A percentile compares a stretch with the other conserved stretches of the same genome.
These are phyloP conservation scores for Beauveria pseudobassiana DNA, from an alignment of 2,329 filamentous ascomycete species.

Conservation along the genomic window DNA sequence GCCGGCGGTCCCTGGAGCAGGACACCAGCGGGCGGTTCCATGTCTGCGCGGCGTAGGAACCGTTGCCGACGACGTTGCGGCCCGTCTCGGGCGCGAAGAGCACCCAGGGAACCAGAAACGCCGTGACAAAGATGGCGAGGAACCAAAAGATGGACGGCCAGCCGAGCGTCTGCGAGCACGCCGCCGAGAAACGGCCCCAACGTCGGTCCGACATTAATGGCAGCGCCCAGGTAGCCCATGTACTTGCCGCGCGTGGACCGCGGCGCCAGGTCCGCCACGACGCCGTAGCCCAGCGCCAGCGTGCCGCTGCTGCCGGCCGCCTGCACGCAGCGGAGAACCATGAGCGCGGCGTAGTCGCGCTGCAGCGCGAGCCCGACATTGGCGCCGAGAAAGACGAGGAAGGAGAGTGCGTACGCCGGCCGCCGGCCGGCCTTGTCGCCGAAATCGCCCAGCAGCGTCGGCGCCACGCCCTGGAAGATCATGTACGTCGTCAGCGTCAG, in stretches of 20 bases:
- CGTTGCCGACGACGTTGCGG: slow-evolving; percentile 53
- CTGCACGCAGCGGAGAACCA: slow-evolving; percentile 56
- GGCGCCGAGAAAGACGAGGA: slow-evolving; percentile 49
- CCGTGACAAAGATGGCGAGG: slow-evolving; percentile 45
- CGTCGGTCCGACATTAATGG: slow-evolving; percentile 47
- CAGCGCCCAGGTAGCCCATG: slow-evolving; percentile 58
- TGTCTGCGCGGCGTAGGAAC: slow-evolving; percentile 48
- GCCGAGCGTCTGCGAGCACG: slow-evolving; percentile 53
- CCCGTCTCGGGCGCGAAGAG: slow-evolving; percentile 53
- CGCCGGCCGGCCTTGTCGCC: slow-evolving; percentile 53
- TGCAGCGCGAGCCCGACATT: slow-evolving; percentile 55
- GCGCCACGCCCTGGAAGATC: slow-evolving; percentile 56
- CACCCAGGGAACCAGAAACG: slow-evolving; percentile 46
- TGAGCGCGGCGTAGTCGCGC: slow-evolving; percentile 46
- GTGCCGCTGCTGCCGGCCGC: slow-evolving; percentile 60
- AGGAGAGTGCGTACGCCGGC: slow-evolving; percentile 53
- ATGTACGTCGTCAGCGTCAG: slow-evolving; percentile 52
- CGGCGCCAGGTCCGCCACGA: slow-evolving; percentile 65
- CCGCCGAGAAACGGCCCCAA: slow-evolving; percentile 58
- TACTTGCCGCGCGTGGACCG: slow-evolving; percentile 65
- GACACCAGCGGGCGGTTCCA: slow-evolving; percentile 53
- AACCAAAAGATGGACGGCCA: slow-evolving; percentile 69
- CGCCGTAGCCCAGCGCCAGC: slow-evolving; percentile 62
- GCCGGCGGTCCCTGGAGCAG: slow-evolving; percentile 31
- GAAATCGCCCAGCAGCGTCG: slow-evolving; percentile 54